phyloP scores from a whole-genome alignment of 1,284 basidiomycete species.

The Malassezia equina region DNA sequence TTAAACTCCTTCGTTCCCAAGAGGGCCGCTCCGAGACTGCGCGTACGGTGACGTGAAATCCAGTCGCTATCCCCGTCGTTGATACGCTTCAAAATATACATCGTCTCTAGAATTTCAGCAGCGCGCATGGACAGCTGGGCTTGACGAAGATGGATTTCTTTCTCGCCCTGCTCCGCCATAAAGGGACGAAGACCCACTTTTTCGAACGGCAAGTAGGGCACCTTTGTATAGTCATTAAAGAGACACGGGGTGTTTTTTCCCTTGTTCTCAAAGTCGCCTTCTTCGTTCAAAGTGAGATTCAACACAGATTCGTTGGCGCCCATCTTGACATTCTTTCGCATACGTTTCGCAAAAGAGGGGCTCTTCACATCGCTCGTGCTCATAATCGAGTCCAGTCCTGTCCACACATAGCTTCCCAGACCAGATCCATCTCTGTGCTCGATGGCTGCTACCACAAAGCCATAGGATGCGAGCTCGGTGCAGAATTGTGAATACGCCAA shows the following conservation, averaged over 20 bases:
- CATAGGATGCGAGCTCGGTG: slow-evolving; percentile 32
- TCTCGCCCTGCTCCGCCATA: slow-evolving; percentile 22
- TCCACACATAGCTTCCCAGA: slow-evolving; percentile 48
- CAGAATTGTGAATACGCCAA: slow-evolving; percentile 39
- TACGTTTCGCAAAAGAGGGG: not conserved
- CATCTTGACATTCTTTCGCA: not conserved
- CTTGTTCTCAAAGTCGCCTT: slow-evolving; percentile 36
- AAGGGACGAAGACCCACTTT: slow-evolving; percentile 45
- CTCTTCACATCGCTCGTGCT: not conserved
- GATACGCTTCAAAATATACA: slow-evolving; percentile 47
- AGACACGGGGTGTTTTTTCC: not conserved
- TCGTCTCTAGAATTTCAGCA: slow-evolving; percentile 50
- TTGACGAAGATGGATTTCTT: slow-evolving; percentile 50
- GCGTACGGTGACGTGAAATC: slow-evolving; percentile 28
- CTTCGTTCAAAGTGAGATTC: slow-evolving; percentile 37
- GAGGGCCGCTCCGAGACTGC: slow-evolving; percentile 27
- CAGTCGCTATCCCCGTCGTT: slow-evolving; percentile 33
- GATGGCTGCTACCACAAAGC: slow-evolving; percentile 50
- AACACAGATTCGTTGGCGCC: slow-evolving; percentile 23
- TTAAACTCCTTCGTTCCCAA: slow-evolving; percentile 8
- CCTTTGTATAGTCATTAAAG: slow-evolving; percentile 3
- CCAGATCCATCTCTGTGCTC: slow-evolving; percentile 53
- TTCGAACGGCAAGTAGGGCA: slow-evolving; percentile 46
- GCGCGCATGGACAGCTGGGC: slow-evolving; percentile 52
- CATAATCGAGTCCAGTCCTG: not conserved